Conservation (phyloP, 2,329 filamentous ascomycete species). For the Cladobotryum mycophilum region DNA sequence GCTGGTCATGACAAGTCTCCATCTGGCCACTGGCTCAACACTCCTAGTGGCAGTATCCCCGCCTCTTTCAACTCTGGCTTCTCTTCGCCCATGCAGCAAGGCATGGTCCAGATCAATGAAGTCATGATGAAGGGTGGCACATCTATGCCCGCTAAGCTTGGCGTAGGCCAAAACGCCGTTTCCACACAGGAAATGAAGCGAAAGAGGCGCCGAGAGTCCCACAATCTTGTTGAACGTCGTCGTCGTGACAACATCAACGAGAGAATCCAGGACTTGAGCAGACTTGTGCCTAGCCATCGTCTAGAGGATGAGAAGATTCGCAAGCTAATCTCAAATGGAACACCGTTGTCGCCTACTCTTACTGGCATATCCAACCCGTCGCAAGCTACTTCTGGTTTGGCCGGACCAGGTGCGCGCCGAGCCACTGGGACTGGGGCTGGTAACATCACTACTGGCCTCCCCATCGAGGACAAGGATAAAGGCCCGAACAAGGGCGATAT, state of each 20-base stretch:
- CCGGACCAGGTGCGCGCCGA: conserved; percentile 75
- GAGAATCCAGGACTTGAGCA: conserved; percentile 91
- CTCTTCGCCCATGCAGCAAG: conserved; percentile 68
- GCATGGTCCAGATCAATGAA: conserved; percentile 75
- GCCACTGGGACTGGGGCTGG: conserved; percentile 64
- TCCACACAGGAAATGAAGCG: conserved; percentile 92
- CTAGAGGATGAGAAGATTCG: conserved; percentile 96
- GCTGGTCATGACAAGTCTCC: conserved; percentile 73
- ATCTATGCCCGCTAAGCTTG: conserved; percentile 84
- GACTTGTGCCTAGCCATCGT: conserved; percentile 84
- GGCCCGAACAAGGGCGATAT: conserved; percentile 99
- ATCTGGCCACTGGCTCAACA: conserved; percentile 86
- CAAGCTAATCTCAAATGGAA: conserved; percentile 90
- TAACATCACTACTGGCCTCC: conserved; percentile 87
- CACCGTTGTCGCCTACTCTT: conserved; percentile 77
- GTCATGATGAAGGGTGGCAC: conserved; percentile 82
- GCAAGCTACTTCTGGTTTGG: conserved; percentile 78
- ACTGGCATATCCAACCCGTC: conserved; percentile 63
- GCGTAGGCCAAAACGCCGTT: conserved; percentile 43
- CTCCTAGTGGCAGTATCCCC: conserved; percentile 67
- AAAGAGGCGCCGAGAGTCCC: conserved; percentile 83
- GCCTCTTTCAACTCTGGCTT: conserved; percentile 88
- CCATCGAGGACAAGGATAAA: conserved; percentile 95
- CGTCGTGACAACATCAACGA: conserved; percentile 98
- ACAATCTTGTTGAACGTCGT: conserved; percentile 92